Conservation (phyloP, 768 basidiomycete species). For the Tricholoma terreum region DNA sequence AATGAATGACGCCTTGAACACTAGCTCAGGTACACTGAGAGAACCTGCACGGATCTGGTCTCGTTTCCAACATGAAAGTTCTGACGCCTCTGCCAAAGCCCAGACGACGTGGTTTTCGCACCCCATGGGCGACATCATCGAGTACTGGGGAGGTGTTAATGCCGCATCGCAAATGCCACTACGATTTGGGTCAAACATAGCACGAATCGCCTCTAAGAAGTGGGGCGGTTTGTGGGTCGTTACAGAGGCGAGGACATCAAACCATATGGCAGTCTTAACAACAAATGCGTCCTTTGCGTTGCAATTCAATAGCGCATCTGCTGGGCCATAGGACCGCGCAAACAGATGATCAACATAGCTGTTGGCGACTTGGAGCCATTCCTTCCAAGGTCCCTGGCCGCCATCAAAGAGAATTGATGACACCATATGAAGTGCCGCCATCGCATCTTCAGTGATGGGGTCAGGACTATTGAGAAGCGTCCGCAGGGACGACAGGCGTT, state of each 20-base stretch:
- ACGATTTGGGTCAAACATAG: constrained; percentile 49
- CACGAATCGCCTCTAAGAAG: constrained; percentile 53
- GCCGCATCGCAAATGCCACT: constrained; percentile 37
- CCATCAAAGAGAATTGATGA: constrained; percentile 79
- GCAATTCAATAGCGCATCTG: constrained; percentile 44
- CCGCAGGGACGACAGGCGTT: constrained; percentile 24
- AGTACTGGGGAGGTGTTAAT: constrained; percentile 33
- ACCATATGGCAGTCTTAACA: constrained; percentile 84
- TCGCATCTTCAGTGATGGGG: constrained; percentile 63
- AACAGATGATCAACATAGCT: constrained; percentile 52
- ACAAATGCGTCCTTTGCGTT: constrained; percentile 61
- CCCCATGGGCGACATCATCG: constrained; percentile 85
- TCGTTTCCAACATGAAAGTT: constrained; percentile 66
- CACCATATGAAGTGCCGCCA: constrained; percentile 73
- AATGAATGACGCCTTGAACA: constrained; percentile 49
- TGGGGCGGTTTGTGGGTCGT: constrained; percentile 60
- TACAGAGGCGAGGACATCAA: constrained; percentile 77
- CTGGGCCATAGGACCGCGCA: constrained; percentile 34
- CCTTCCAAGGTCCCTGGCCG: constrained; percentile 65
- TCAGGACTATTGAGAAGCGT: constrained; percentile 19
- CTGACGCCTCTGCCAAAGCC: constrained; percentile 72
- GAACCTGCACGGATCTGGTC: constrained; percentile 32
- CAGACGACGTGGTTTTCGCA: constrained; percentile 78
- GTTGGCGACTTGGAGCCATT: constrained; percentile 62
- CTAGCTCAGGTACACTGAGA: constrained; percentile 61